Percentiles rank a stretch among this genome's conserved stretches.
These are phyloP conservation scores for Carpinus viminea DNA, from an alignment of 306 rosid genomes.

Conservation along the genomic window DNA sequence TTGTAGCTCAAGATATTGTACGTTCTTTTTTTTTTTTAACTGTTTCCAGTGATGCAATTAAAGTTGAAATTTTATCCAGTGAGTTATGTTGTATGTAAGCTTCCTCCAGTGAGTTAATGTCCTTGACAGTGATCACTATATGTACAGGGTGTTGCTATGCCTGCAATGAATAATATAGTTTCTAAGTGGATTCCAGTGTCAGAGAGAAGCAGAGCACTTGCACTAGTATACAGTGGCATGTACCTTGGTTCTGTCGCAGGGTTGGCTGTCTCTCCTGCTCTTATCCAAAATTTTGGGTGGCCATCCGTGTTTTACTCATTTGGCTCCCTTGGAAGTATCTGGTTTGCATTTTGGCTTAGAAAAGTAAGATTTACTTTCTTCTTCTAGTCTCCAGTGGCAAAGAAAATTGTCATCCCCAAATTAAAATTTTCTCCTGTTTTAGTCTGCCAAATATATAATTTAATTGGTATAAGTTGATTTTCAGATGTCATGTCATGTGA, in stretches of 20 bases:
- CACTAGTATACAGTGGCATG: slow-evolving; percentile 96
- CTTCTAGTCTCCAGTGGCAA: slow-evolving; percentile 9
- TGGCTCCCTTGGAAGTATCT: slow-evolving; percentile 96
- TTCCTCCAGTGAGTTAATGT: not conserved
- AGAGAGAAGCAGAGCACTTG: slow-evolving; percentile 97
- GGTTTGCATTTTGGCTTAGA: slow-evolving; percentile 83
- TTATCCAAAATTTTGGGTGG: slow-evolving; percentile 88
- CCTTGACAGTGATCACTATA: slow-evolving; percentile 7
- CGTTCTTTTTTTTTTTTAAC: not conserved
- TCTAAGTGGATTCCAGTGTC: slow-evolving; percentile 97
- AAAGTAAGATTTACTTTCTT: slow-evolving; percentile 56
- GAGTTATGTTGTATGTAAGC: not conserved
- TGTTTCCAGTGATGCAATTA: not conserved
- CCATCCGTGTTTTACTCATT: slow-evolving; percentile 93
- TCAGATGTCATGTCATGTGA: slow-evolving; percentile 5
- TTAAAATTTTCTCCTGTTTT: not conserved
- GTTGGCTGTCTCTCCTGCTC: slow-evolving; percentile 75
- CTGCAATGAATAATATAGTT: slow-evolving; percentile 94
- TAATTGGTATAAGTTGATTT: slow-evolving; percentile 13
- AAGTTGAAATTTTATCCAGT: not conserved
- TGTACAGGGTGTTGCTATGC: slow-evolving; percentile 98
- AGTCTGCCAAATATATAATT: slow-evolving; percentile 10
- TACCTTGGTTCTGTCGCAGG: slow-evolving; percentile 97
- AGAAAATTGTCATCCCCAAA: not conserved
- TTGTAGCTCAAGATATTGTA: not conserved